These are phyloP conservation scores for Tilletia setariae DNA, from an alignment of 1,284 basidiomycete species.

Conservation along the genomic window DNA sequence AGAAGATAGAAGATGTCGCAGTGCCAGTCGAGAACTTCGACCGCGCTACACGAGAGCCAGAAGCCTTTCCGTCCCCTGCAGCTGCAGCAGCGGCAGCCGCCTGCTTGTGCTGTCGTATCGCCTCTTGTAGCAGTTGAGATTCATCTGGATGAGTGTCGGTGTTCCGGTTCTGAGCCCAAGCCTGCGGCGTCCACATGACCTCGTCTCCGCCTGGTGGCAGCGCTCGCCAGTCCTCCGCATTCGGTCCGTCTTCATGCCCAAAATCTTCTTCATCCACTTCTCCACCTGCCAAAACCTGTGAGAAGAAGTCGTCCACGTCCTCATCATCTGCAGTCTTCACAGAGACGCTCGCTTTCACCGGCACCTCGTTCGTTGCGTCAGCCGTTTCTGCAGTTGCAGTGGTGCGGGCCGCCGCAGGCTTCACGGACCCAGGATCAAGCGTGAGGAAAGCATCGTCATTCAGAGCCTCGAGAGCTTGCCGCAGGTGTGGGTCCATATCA, in stretches of 20 bases:
- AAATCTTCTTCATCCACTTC: slow-evolving; percentile 45
- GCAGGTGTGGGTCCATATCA: slow-evolving; percentile 91
- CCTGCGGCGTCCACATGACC: slow-evolving; percentile 31
- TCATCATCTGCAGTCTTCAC: slow-evolving; percentile 58
- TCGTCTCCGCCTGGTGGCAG: slow-evolving; percentile 49
- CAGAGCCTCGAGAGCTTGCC: slow-evolving; percentile 88
- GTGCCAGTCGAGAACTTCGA: background rate
- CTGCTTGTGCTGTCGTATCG: too few relatives aligned
- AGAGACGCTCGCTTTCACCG: slow-evolving; percentile 56
- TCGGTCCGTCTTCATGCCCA: slow-evolving; percentile 29
- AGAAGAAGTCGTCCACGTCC: slow-evolving; percentile 63
- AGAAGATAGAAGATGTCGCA: slow-evolving; percentile 12
- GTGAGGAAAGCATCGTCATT: slow-evolving; percentile 75
- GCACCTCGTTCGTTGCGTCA: background rate
- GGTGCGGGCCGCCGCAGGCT: slow-evolving; percentile 10
- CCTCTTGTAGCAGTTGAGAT: too few relatives aligned
- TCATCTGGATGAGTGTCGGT: too few relatives aligned
- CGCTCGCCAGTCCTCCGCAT: slow-evolving; percentile 39
- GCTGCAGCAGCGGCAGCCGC: background rate
- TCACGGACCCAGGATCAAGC: background rate
- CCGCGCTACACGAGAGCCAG: slow-evolving; percentile 28
- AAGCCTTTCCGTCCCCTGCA: slow-evolving; percentile 22
- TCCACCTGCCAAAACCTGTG: slow-evolving; percentile 6
- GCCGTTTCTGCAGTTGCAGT: background rate
- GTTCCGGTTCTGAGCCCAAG: background rate